Evolutionary conservation across 2,329 filamentous ascomycete species (phyloP), one percentile per base, ranked within the genome.

Genomic region (Fusarium annulatum): DNA sequence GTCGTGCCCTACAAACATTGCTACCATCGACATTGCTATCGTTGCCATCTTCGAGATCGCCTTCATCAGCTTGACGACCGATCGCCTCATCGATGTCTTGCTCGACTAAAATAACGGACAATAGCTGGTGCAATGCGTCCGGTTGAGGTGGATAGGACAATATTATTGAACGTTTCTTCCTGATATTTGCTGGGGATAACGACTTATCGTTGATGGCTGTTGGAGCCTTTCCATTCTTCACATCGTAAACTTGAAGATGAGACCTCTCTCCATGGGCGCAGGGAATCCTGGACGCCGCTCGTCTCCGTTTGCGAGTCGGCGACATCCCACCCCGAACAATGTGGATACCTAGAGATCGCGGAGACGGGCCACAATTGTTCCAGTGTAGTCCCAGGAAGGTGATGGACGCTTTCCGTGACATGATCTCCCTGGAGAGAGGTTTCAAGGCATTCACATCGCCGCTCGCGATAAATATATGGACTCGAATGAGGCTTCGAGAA

Each of bases 251-350:
- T 18, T 33, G 46, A 49, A 49, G 26, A 30, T 15, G 26, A 48
- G 12, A 21, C 43, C 16, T 38, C 36, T 16, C 15, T 15, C 9
- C 15, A 33, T 18, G 0, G 15, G 21, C 28, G 15, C 9, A 2
- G 46, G 4, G 4, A 1, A 12, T 48, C 14, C 1, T 48, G 19
- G 3, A 4, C 21, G 4, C 28, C 3, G 7, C 10, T 33, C 14
- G 7, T 3, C 18, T 33, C 18, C 21, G 15, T 12, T 18, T 33
- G 46, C 21, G 15, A 49, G 21, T n/a, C 46, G 7, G 10, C 21
- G 15, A 33, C 3, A 18, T 33, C 46, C 7, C 10, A 18, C 5
- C 21, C 7, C 21, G 28, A 30, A 30, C 28, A 30, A 30, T 9
- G 28, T 9, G 28, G 15, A 12, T 49, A 49, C 28, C 21, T n/a